These are phyloP conservation scores for Ehretia macrophylla DNA, from an alignment of 257 asterid species.

Conservation along the genomic window DNA sequence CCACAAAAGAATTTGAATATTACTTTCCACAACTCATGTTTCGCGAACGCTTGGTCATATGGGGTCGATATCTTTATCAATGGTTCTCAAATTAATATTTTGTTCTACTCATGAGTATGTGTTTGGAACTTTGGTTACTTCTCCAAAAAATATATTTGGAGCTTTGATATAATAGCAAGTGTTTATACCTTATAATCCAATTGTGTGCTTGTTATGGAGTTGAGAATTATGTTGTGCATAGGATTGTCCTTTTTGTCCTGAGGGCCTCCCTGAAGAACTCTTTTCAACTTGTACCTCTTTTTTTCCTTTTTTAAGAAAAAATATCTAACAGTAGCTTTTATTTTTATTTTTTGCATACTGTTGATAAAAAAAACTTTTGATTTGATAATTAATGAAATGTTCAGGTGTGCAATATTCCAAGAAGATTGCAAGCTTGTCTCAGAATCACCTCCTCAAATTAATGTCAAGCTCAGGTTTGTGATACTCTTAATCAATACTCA, in stretches of 20 bases:
- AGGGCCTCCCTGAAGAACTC: too few species aligned
- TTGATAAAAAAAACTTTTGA: slow-evolving; percentile 8
- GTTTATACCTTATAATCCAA: not conserved
- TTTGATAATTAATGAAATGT: slow-evolving; percentile 25
- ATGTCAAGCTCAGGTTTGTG: slow-evolving; percentile 75
- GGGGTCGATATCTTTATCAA: too few species aligned
- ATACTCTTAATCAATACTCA: slow-evolving; percentile 7
- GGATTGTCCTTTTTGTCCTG: not conserved
- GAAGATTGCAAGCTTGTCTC: slow-evolving; percentile 73
- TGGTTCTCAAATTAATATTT: too few species aligned
- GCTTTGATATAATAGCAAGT: not conserved
- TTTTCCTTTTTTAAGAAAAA: not conserved
- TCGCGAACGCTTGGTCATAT: too few species aligned
- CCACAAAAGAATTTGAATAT: not conserved
- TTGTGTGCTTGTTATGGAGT: too few species aligned
- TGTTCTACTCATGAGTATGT: too few species aligned
- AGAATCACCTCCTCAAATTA: slow-evolving; percentile 64
- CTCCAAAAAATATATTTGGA: too few species aligned
- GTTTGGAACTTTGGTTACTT: too few species aligned
- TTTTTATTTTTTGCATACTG: not conserved
- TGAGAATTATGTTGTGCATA: not conserved
- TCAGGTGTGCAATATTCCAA: slow-evolving; percentile 94
- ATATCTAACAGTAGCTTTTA: not conserved
- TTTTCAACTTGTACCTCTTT: too few species aligned
- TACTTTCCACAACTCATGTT: too few species aligned